phyloP scores from a whole-genome alignment of 257 asterid genomes.

The Verbascum thapsus region DNA sequence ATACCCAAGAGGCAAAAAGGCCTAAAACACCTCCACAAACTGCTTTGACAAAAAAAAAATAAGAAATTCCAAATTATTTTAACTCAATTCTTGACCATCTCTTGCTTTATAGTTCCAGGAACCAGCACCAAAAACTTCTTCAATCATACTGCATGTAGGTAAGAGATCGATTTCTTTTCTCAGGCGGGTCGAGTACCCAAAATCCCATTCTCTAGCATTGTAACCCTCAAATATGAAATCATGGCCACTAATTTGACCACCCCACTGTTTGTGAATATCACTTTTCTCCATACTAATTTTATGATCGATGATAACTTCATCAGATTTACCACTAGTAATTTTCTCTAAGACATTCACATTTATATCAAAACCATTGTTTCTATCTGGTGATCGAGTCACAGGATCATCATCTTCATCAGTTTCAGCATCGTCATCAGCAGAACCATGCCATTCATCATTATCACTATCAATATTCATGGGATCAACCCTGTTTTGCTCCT shows the following conservation, averaged over 20 bases:
- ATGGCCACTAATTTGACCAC: constrained; percentile 26
- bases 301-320: not conserved
- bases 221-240: constrained; percentile 18
- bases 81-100: constrained; percentile 32
- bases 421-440: too few species aligned
- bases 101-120: constrained; percentile 38
- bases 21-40: not conserved
- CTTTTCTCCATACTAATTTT: constrained; percentile 18
- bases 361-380: too few species aligned
- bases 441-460: constrained; percentile 47
- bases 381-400: too few species aligned
- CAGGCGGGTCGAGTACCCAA: constrained; percentile 32
- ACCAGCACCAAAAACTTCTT: constrained; percentile 53
- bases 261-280: constrained; percentile 31
- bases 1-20: not conserved
- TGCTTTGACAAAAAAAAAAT: not conserved
- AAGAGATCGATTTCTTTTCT: constrained; percentile 42
- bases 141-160: constrained; percentile 49
- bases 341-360: too few species aligned
- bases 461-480: constrained; percentile 78
- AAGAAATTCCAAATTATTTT: too few species aligned
- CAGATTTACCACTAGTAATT: too few species aligned
- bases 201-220: constrained; percentile 44
- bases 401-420: too few species aligned
- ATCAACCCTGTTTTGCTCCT: constrained; percentile 67